A percentile compares a stretch with the other conserved stretches of the same genome.
phyloP scores from a whole-genome alignment of 495 filamentous ascomycete species.

The Gamarada debralockiae region DNA sequence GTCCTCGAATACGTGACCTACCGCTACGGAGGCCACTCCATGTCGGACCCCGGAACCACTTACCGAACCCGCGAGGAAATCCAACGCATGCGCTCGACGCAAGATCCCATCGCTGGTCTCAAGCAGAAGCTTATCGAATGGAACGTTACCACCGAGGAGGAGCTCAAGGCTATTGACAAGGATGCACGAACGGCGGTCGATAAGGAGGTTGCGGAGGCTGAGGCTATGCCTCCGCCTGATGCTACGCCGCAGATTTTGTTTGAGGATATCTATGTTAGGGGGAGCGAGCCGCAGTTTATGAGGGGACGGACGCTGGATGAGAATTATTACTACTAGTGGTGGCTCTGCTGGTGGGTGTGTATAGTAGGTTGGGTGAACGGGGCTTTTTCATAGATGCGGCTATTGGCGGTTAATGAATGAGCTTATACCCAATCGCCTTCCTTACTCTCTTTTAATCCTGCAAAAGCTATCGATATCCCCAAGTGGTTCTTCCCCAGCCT shows the following conservation, averaged over 20 bases:
- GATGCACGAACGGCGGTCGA: slow-evolving; percentile 79
- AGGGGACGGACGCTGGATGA: slow-evolving; percentile 88
- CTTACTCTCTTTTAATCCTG: too few relatives aligned
- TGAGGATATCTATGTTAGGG: slow-evolving; percentile 96
- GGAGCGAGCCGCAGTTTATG: slow-evolving; percentile 86
- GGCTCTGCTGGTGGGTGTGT: neutral
- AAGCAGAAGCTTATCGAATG: slow-evolving; percentile 98
- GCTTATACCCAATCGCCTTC: too few relatives aligned
- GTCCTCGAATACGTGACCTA: slow-evolving; percentile 99
- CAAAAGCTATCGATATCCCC: too few relatives aligned
- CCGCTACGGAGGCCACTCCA: slow-evolving; percentile 97
- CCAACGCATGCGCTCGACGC: slow-evolving; percentile 96
- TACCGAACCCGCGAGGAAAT: slow-evolving; percentile 99
- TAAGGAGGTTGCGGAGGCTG: slow-evolving; percentile 84
- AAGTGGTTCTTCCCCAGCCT: too few relatives aligned
- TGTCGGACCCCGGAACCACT: slow-evolving; percentile 98
- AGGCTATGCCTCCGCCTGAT: slow-evolving; percentile 79
- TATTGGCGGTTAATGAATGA: too few relatives aligned
- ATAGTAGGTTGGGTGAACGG: neutral
- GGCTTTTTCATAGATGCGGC: too few relatives aligned
- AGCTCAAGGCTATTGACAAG: slow-evolving; percentile 95
- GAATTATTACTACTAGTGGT: slow-evolving; percentile 75
- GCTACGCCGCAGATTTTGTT: slow-evolving; percentile 73
- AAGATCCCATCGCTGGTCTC: slow-evolving; percentile 96
- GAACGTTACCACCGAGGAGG: slow-evolving; percentile 88